Conservation (phyloP, 1,284 basidiomycete species). For the Erythrobasidium hasegawianum region DNA sequence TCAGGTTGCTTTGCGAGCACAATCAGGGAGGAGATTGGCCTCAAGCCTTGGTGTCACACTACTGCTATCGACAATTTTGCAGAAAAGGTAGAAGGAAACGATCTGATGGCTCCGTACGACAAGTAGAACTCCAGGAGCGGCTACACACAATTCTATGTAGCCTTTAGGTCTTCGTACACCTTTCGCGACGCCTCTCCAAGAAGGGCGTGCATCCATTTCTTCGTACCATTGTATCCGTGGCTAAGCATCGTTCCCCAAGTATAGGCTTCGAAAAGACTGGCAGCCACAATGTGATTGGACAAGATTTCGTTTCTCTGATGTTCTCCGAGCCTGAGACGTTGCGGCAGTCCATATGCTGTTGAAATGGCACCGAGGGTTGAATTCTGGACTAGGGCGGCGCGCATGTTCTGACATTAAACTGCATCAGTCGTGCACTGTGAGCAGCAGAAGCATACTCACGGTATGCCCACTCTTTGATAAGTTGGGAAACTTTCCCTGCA, state of each 20-base stretch:
- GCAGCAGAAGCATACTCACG: too few relatives aligned
- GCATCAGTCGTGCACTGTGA: too few relatives aligned
- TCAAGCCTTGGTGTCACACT: constrained; percentile 39
- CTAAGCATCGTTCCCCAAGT: constrained; percentile 7
- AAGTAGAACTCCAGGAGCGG: neutral
- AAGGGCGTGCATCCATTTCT: too few relatives aligned
- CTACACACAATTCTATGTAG: too few relatives aligned
- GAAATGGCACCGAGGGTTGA: constrained; percentile 3
- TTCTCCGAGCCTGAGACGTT: neutral
- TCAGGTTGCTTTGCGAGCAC: constrained; percentile 40
- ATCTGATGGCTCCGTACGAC: constrained; percentile 15
- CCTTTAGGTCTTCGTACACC: too few relatives aligned
- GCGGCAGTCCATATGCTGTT: constrained; percentile 10
- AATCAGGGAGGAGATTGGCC: constrained; percentile 39
- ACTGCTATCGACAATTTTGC: constrained; percentile 30
- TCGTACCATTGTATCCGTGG: neutral
- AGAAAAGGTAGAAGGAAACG: constrained; percentile 21
- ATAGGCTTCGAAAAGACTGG: constrained; percentile 17
- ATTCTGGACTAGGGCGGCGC: constrained; percentile 15
- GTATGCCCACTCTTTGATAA: constrained; percentile 9
- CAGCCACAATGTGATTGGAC: constrained; percentile 3
- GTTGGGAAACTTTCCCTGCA: neutral
- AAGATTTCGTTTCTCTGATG: neutral
- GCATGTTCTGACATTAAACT: constrained; percentile 5
- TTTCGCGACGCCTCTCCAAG: too few relatives aligned